Percentiles rank a stretch among this genome's conserved stretches.
Evolutionary conservation across 1,284 basidiomycete genomes (phyloP).

Genomic region (Cronartium quercuum): DNA sequence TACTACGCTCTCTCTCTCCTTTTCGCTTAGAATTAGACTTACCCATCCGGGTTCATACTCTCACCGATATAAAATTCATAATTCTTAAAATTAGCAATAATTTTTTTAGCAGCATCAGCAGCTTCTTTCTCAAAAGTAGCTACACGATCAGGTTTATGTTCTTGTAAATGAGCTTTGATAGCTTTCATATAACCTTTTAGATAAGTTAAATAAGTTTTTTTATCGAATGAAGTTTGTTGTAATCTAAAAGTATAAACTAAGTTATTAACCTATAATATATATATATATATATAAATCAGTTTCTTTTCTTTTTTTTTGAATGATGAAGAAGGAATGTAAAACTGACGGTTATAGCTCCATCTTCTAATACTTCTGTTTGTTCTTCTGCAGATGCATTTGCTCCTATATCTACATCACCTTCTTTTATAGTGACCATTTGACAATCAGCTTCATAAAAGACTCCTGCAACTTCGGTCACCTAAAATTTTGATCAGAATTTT

Average conservation of each 20-base stretch:
- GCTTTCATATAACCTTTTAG: constrained; percentile 86
- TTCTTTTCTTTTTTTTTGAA: neutral
- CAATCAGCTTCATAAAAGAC: constrained; percentile 90
- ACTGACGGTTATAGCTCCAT: constrained; percentile 55
- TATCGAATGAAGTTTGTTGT: constrained; percentile 76
- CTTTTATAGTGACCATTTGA: constrained; percentile 65
- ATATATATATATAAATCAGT: neutral
- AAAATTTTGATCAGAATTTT: neutral
- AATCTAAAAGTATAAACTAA: constrained; percentile 89
- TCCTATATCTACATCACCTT: constrained; percentile 89
- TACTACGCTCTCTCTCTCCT: neutral
- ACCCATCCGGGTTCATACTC: constrained; percentile 54
- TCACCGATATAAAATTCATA: constrained; percentile 81
- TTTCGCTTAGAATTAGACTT: constrained; percentile 48
- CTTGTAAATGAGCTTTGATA: constrained; percentile 57
- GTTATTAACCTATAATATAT: constrained; percentile 66
- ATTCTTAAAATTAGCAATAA: constrained; percentile 82
- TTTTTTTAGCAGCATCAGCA: constrained; percentile 55
- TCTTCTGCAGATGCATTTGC: constrained; percentile 67
- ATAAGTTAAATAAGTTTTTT: constrained; percentile 77
- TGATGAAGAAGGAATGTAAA: neutral
- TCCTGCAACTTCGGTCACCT: constrained; percentile 65
- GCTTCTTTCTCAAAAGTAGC: constrained; percentile 79
- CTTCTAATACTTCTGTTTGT: constrained; percentile 71
- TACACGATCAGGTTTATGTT: constrained; percentile 62